Percentiles rank a stretch among this genome's conserved stretches.
These are phyloP conservation scores for Handroanthus guayacan DNA, from an alignment of 257 asterid genomes.

Conservation along the genomic window DNA sequence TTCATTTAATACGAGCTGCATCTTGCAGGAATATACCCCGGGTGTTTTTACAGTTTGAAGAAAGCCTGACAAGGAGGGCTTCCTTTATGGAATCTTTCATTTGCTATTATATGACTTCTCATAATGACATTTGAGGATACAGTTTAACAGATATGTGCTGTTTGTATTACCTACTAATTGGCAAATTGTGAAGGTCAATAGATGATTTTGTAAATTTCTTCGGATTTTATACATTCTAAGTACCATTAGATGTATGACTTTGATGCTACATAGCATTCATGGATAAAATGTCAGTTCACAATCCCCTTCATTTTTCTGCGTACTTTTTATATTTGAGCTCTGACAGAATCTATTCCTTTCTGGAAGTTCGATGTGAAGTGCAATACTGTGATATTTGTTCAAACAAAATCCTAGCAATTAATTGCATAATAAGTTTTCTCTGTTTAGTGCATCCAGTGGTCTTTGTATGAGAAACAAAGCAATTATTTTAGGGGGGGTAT, in stretches of 20 bases:
- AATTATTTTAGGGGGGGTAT: not conserved
- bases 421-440: not conserved
- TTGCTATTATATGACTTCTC: slow-evolving; percentile 11
- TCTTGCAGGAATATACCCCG: slow-evolving; percentile 31
- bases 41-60: slow-evolving; percentile 30
- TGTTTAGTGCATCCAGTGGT: slow-evolving; percentile 16
- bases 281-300: not conserved
- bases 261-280: slow-evolving; percentile 10
- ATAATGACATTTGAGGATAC: not conserved
- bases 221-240: slow-evolving; percentile 4
- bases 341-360: slow-evolving; percentile 1
- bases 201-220: slow-evolving; percentile 23
- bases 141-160: slow-evolving; percentile 14
- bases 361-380: not conserved
- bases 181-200: slow-evolving; percentile 22
- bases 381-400: not conserved
- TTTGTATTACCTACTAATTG: slow-evolving; percentile 3
- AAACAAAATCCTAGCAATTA: not conserved
- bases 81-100: slow-evolving; percentile 12
- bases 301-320: not conserved
- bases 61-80: slow-evolving; percentile 24
- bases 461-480: not conserved
- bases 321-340: slow-evolving; percentile 6
- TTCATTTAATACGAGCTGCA: slow-evolving; percentile 24
- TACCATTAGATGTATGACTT: slow-evolving; percentile 12